Percentiles rank a stretch among this genome's conserved stretches.
Conservation (phyloP, 176 grass and related monocot species). For the Pontederia crassipes region DNA sequence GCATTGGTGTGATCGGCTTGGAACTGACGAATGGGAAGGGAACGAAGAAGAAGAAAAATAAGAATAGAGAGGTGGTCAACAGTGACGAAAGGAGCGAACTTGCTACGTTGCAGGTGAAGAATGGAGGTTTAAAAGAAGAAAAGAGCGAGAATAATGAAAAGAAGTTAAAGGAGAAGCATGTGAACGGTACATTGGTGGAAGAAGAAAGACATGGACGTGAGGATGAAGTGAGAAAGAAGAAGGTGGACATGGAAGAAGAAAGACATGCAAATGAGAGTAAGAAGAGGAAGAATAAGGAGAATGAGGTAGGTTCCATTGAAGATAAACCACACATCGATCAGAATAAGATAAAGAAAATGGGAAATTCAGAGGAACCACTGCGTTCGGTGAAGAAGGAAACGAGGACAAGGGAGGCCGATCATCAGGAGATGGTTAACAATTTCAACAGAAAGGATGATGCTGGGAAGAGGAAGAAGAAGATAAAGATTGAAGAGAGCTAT, state of each 20-base stretch:
- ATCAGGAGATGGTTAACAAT: too few species aligned
- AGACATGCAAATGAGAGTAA: too few species aligned
- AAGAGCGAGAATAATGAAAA: not conserved
- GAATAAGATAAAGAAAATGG: too few species aligned
- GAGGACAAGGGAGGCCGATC: too few species aligned
- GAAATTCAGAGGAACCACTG: too few species aligned
- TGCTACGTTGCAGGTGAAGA: not conserved
- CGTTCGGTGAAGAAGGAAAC: too few species aligned
- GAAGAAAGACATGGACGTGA: not conserved
- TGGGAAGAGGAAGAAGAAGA: not conserved
- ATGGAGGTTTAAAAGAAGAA: not conserved
- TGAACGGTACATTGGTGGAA: not conserved
- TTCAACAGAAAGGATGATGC: constrained; percentile 4
- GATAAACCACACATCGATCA: too few species aligned
- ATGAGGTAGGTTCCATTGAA: too few species aligned
- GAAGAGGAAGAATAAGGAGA: too few species aligned
- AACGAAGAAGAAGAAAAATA: constrained; percentile 2
- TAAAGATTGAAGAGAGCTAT: not conserved
- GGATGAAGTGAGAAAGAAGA: not conserved
- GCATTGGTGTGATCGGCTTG: not conserved
- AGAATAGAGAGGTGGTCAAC: not conserved
- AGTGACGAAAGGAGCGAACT: constrained; percentile 2
- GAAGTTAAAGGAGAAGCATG: not conserved
- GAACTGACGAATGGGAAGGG: not conserved
- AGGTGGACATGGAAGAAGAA: too few species aligned